Evolutionary conservation across 2,329 filamentous ascomycete genomes (phyloP).

Genomic region (Cercospora sesami): DNA sequence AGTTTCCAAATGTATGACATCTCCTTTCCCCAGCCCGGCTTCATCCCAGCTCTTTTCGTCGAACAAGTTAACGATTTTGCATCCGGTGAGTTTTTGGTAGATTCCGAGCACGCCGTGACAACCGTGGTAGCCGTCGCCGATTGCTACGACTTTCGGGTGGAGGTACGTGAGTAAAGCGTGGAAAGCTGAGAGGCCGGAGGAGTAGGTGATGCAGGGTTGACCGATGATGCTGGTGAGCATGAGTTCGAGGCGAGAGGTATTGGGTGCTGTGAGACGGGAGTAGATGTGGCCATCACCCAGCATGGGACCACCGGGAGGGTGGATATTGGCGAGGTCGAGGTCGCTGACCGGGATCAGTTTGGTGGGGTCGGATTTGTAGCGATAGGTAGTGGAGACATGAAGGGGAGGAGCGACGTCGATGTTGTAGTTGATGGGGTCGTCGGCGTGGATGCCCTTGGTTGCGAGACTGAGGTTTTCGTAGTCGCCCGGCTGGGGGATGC

Average conservation of each 20-base stretch:
- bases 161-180: slow-evolving; percentile 82
- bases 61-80: slow-evolving; percentile 68
- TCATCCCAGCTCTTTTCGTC: slow-evolving; percentile 54
- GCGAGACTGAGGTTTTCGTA: slow-evolving; percentile 31
- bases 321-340: slow-evolving; percentile 26
- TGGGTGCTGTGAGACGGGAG: slow-evolving; percentile 75
- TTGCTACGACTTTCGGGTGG: slow-evolving; percentile 79
- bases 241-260: slow-evolving; percentile 79
- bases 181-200: slow-evolving; percentile 82
- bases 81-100: slow-evolving; percentile 71
- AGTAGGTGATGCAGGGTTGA: slow-evolving; percentile 72
- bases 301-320: slow-evolving; percentile 41
- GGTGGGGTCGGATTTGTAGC: slow-evolving; percentile 72
- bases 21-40: slow-evolving; percentile 68
- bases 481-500: slow-evolving; percentile 23
- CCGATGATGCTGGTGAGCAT: slow-evolving; percentile 73
- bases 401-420: slow-evolving; percentile 82
- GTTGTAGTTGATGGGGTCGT: slow-evolving; percentile 39
- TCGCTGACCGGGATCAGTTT: slow-evolving; percentile 50
- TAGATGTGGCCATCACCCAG: slow-evolving; percentile 71
- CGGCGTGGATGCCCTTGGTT: slow-evolving; percentile 39
- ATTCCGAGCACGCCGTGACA: slow-evolving; percentile 81
- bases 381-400: slow-evolving; percentile 88
- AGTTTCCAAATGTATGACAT: slow-evolving; percentile 89
- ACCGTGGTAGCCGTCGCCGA: slow-evolving; percentile 87